Evolutionary conservation across 192 early-diverging fungal genomes (phyloP).

Genomic region (Backusella australiensis): DNA sequence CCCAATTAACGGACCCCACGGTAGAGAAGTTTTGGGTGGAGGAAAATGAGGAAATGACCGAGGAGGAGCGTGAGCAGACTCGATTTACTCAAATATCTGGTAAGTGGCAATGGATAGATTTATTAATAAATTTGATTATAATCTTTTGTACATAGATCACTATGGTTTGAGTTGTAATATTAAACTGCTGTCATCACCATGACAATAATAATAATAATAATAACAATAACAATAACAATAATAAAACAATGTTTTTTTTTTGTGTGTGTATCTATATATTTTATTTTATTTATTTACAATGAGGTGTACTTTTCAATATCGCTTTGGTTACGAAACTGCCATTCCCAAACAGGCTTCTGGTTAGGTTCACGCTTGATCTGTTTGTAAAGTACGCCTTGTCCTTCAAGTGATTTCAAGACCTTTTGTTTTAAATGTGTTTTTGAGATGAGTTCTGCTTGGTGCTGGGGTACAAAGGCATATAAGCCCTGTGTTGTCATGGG

Average conservation of each 20-base stretch:
- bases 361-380: constrained; percentile 9
- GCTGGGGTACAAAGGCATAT: not conserved
- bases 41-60: constrained; percentile 10
- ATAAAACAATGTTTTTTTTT: not conserved
- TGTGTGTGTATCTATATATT: not conserved
- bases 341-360: constrained; percentile 16
- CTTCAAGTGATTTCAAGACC: constrained; percentile 19
- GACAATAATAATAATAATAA: not conserved
- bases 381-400: constrained; percentile 16
- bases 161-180: constrained; percentile 38
- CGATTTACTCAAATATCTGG: constrained; percentile 43
- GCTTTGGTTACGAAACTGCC: not conserved
- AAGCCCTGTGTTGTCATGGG: constrained; percentile 25
- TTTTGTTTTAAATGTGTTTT: constrained; percentile 25
- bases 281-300: not conserved
- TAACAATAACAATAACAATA: not conserved
- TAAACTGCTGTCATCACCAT: not conserved
- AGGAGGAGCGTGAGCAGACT: constrained; percentile 20
- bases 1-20: not conserved
- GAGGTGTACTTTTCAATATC: not conserved
- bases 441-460: constrained; percentile 12
- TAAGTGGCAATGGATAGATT: constrained; percentile 9
- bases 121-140: not conserved
- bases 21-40: constrained; percentile 31
- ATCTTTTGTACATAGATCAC: constrained; percentile 31